Evolutionary conservation across 495 filamentous ascomycete genomes (phyloP).

Genomic region (Ascobolus immersus): DNA sequence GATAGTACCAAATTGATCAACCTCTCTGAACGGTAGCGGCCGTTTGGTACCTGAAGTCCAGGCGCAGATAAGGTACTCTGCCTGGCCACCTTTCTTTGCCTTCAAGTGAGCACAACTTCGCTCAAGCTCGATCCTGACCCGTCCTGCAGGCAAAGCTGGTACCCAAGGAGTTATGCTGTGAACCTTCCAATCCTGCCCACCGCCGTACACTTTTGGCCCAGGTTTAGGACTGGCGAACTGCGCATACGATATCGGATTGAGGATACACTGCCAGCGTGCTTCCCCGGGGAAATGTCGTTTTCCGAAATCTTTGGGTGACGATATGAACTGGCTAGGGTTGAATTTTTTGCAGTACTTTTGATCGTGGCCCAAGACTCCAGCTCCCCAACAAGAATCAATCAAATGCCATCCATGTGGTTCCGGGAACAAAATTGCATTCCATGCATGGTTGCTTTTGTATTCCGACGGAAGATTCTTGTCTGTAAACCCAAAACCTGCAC

Average conservation of each 20-base stretch:
- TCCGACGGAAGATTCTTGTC: conserved; percentile 26
- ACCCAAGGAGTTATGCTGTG: too few species aligned
- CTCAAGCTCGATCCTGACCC: not conserved
- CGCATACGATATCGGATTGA: conserved; percentile 5
- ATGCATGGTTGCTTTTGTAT: conserved; percentile 44
- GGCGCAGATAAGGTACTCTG: conserved; percentile 5
- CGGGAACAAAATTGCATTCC: conserved; percentile 63
- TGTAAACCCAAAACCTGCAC: conserved; percentile 57
- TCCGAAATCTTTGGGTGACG: conserved; percentile 62
- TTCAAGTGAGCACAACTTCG: conserved; percentile 2
- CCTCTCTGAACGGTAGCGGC: too few species aligned
- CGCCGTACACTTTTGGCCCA: not conserved
- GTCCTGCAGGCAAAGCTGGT: too few species aligned
- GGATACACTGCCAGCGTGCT: conserved; percentile 1
- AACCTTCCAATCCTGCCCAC: not conserved
- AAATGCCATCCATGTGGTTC: conserved; percentile 77
- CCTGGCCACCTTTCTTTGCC: conserved; percentile 1
- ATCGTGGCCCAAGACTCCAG: conserved; percentile 31
- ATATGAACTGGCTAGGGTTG: conserved; percentile 42
- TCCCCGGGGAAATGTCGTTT: conserved; percentile 51
- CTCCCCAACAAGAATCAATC: conserved; percentile 80
- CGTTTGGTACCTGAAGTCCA: conserved; percentile 7
- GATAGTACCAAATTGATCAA: too few species aligned
- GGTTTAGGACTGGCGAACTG: conserved; percentile 7
- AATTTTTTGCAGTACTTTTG: conserved; percentile 41